Base-by-base conservation (phyloP, 768 basidiomycete genomes). In the Suillus plorans region DNA sequence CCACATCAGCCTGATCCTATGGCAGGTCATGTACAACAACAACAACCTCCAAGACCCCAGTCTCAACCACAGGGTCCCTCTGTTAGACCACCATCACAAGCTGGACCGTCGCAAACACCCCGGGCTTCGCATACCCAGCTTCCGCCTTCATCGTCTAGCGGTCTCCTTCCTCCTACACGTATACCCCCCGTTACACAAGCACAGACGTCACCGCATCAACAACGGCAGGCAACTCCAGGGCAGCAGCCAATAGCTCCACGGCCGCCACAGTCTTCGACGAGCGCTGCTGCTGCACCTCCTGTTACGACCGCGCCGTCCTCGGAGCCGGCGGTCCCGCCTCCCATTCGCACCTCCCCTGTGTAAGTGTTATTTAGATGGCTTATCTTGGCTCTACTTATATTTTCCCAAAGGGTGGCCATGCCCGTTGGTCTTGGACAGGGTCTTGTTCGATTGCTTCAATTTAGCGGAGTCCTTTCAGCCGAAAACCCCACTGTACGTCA, bases 391-490 rank as follows among this genome's bases (percentile, higher is more conserved):
- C 12, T 25, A 18, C 18, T 59, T 7, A 61, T 52, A 8, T 61
- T n/a, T 60, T 60, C 31, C 36, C 68, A 66, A 68, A 79, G 76
- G 63, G 53, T 78, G 66, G 69, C 75, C 10, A 71, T 71, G 47
- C 74, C 73, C 20, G 57, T 88, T 60, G 85, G 85, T 16, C 74
- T 79, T 25, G 90, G 91, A 20, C 89, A 90, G 76, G 89, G 87
- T 8, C 75, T 91, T 22, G 76, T 81, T 49, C 84, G 89, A 28
- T 72, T 94, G 62, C 74, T 92, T 28, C 86, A 89, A 64, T 90
- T 94, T 69, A 92, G 91, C 67, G 86, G 85, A 12, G 76, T 84
- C 36, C 80, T 94, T 5, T 82, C 88, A 1, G 79, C 72, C 39
- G 89, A 90, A 67, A 81, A 78, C 62, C 76, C 79, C 67, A 77